phyloP scores from a whole-genome alignment of 1,284 basidiomycete genomes.

The Fomitiporia mediterranea region DNA sequence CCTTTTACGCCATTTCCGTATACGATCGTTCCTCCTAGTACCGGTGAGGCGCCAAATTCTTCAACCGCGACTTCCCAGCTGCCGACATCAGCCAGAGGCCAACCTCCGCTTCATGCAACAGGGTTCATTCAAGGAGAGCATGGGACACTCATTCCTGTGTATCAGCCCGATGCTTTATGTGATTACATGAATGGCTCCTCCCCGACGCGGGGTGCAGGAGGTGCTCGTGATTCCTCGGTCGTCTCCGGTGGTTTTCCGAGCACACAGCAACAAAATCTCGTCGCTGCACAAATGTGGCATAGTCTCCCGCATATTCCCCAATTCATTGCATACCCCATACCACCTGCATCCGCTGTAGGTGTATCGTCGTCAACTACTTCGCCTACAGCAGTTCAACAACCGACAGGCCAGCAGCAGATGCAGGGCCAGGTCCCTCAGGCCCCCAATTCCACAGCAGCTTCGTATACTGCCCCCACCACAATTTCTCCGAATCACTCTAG shows the following conservation, averaged over 20 bases:
- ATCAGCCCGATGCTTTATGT: constrained; percentile 62
- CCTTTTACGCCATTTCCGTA: constrained; percentile 39
- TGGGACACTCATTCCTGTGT: constrained; percentile 63
- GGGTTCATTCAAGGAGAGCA: constrained; percentile 71
- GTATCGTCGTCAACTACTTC: constrained; percentile 3
- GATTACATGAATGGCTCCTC: constrained; percentile 42
- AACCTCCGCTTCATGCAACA: constrained; percentile 58
- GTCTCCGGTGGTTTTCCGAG: background rate
- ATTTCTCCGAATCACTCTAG: background rate
- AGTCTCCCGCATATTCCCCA: constrained; percentile 6
- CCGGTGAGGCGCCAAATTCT: constrained; percentile 6
- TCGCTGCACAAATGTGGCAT: constrained; percentile 15
- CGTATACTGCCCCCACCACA: background rate
- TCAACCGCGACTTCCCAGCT: constrained; percentile 17
- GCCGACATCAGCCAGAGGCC: constrained; percentile 30
- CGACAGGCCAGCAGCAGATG: constrained; percentile 7
- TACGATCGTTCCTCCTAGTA: constrained; percentile 6
- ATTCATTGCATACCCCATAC: constrained; percentile 14
- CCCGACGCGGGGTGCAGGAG: background rate
- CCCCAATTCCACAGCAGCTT: background rate
- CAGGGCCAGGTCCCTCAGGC: constrained; percentile 1
- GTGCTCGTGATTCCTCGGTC: background rate
- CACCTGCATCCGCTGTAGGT: background rate
- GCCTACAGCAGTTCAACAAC: constrained; percentile 3
- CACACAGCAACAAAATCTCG: background rate